These are phyloP conservation scores for Globisporangium uncinulatum DNA, from an alignment of 352 stramenopile species.

Conservation along the genomic window DNA sequence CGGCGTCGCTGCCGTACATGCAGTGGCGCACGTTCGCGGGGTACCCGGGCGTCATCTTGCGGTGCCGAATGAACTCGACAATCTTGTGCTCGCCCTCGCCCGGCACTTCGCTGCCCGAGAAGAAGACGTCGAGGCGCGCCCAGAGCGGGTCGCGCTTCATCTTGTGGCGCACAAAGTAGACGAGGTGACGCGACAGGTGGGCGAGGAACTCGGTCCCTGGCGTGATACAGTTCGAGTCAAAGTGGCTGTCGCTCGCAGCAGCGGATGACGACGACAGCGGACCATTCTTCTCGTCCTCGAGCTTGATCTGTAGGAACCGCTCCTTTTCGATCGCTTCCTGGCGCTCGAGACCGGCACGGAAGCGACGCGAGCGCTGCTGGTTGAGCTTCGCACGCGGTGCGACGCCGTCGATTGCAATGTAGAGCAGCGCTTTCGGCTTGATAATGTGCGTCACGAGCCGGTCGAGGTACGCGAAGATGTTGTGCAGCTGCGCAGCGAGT, in stretches of 20 bases:
- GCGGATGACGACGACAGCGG: conserved; percentile 7
- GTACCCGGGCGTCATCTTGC: conserved; percentile 91
- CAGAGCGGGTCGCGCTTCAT: conserved; percentile 95
- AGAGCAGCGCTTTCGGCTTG: conserved; percentile 95
- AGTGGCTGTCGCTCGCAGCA: conserved; percentile 14
- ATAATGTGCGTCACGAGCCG: conserved; percentile 96
- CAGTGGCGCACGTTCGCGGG: conserved; percentile 95
- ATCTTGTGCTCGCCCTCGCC: conserved; percentile 99
- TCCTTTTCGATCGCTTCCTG: conserved; percentile 59
- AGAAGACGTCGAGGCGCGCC: conserved; percentile 95
- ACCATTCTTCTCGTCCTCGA: conserved; percentile 75
- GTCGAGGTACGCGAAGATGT: conserved; percentile 90
- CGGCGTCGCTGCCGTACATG: conserved; percentile 98
- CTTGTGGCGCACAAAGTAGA: conserved; percentile 95
- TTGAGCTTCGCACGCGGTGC: conserved; percentile 99
- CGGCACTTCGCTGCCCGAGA: conserved; percentile 96
- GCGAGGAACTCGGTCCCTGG: conserved; percentile 99
- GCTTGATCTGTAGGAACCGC: conserved; percentile 54
- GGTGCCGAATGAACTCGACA: conserved; percentile 95
- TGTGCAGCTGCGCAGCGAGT: conserved; percentile 93
- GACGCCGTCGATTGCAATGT: conserved; percentile 98
- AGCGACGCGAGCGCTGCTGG: conserved; percentile 97
- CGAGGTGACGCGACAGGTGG: conserved; percentile 86
- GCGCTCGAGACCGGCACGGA: conserved; percentile 74
- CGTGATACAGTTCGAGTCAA: conserved; percentile 99